Evolutionary conservation across 345 rosid species (phyloP).

Genomic region (Corchorus olitorius): DNA sequence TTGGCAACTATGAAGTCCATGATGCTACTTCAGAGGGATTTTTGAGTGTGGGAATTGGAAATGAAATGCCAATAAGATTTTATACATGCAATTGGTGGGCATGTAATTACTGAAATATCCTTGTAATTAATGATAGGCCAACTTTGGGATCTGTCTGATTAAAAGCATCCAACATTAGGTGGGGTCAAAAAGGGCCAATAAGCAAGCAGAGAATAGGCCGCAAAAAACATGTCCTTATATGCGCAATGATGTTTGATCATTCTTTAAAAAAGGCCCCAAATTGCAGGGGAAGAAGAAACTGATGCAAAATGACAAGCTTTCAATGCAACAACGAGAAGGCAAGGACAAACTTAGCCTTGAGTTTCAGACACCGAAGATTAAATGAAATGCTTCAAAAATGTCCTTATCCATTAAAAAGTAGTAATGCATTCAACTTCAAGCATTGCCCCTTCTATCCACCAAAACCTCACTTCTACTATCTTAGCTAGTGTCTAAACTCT

Average conservation of each 20-base stretch:
- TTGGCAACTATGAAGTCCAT: slow-evolving; percentile 44
- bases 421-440: not conserved
- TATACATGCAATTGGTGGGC: slow-evolving; percentile 19
- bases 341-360: not conserved
- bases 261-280: not conserved
- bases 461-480: not conserved
- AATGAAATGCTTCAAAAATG: not conserved
- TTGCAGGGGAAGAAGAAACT: not conserved
- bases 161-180: not conserved
- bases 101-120: slow-evolving; percentile 35
- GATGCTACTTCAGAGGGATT: slow-evolving; percentile 33
- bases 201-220: not conserved
- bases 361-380: not conserved
- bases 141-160: not conserved
- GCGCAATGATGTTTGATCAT: not conserved
- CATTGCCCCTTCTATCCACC: not conserved
- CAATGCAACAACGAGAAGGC: not conserved
- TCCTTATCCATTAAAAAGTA: not conserved
- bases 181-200: slow-evolving; percentile 15
- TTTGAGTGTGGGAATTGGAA: not conserved
- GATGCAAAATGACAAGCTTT: not conserved
- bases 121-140: slow-evolving; percentile 1
- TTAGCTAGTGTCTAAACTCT: not conserved
- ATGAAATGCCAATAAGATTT: not conserved
- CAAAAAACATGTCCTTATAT: not conserved